Conservation (phyloP, 2,329 filamentous ascomycete genomes). For the Bipolaris gigantea region DNA sequence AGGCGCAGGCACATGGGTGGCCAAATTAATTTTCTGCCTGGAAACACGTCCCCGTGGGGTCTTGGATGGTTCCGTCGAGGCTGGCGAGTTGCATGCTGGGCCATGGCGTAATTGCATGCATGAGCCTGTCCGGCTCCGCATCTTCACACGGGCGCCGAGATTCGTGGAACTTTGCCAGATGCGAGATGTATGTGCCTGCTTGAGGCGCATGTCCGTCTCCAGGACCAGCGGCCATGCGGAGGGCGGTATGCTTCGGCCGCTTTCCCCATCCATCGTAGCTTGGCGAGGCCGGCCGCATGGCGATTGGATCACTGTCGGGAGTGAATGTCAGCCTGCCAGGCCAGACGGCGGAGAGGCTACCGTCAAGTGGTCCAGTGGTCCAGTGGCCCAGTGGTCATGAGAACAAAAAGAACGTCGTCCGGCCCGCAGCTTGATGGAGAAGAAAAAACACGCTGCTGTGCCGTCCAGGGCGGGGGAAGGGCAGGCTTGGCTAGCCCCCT, state of each 20-base stretch:
- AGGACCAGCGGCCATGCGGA: background rate
- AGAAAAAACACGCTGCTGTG: background rate
- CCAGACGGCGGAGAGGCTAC: background rate
- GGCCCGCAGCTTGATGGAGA: conserved; percentile 14
- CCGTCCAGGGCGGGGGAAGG: conserved; percentile 3
- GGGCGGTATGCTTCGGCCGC: conserved; percentile 1
- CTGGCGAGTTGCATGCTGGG: background rate
- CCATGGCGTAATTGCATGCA: background rate
- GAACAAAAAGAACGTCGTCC: conserved; percentile 3
- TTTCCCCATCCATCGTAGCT: conserved; percentile 7
- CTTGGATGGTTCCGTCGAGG: background rate
- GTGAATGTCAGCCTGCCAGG: background rate
- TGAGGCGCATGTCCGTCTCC: background rate
- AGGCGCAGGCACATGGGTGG: background rate
- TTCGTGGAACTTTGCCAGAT: conserved; percentile 8
- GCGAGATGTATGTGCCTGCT: background rate
- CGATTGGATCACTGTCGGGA: conserved; percentile 15
- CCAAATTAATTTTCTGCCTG: background rate
- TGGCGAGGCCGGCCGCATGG: background rate
- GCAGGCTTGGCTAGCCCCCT: background rate
- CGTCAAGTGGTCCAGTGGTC: conserved; percentile 1
- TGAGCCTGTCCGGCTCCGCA: conserved; percentile 4
- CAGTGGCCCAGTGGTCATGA: no score
- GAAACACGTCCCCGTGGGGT: background rate
- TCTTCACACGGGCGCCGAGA: conserved; percentile 1